Conservation (phyloP, 2,329 filamentous ascomycete species). For the Ustilaginoidea virens region DNA sequence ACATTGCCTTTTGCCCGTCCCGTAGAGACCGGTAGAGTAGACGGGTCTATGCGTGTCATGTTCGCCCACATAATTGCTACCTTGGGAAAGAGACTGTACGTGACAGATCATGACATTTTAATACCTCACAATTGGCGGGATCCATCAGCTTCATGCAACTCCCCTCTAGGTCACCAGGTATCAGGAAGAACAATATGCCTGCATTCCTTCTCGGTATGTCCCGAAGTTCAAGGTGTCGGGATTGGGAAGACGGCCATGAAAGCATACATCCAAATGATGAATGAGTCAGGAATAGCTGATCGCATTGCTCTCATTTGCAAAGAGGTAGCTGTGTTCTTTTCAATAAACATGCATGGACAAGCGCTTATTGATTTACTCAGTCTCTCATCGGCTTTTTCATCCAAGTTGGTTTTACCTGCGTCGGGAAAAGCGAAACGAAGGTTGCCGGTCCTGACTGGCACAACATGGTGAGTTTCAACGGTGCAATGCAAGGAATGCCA, state of each 20-base stretch:
- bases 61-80: constrained; percentile 69
- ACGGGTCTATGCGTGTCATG: constrained; percentile 34
- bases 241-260: constrained; percentile 55
- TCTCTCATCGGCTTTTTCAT: constrained; percentile 61
- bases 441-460: constrained; percentile 73
- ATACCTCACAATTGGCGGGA: constrained; percentile 52
- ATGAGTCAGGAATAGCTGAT: constrained; percentile 52
- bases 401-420: constrained; percentile 54
- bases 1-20: constrained; percentile 34
- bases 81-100: constrained; percentile 42
- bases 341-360: not conserved
- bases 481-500: too few relatives aligned
- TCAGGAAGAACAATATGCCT: constrained; percentile 60
- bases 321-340: constrained; percentile 12
- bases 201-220: constrained; percentile 69
- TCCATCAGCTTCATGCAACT: constrained; percentile 25
- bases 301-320: constrained; percentile 64
- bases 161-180: constrained; percentile 48
- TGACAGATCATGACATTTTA: constrained; percentile 49
- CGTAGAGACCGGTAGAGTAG: constrained; percentile 33
- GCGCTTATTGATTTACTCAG: constrained; percentile 17
- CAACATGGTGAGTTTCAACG: constrained; percentile 56
- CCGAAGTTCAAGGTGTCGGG: constrained; percentile 57
- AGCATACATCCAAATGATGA: constrained; percentile 43
- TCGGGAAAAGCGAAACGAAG: constrained; percentile 51